phyloP scores from a whole-genome alignment of 208 protist species.

The Leishmania guyanensis region DNA sequence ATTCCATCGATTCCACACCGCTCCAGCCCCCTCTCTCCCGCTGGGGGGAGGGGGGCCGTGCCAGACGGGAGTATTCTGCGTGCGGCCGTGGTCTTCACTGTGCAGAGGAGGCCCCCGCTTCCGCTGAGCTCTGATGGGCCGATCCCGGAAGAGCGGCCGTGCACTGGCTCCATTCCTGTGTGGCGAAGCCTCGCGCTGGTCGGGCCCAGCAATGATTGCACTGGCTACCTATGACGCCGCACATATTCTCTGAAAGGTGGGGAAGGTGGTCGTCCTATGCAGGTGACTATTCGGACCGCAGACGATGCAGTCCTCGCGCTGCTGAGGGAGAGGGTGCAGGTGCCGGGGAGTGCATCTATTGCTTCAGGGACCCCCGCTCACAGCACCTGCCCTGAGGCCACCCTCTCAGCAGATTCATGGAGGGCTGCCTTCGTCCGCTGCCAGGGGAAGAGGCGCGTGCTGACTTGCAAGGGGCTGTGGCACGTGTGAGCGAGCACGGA shows the following conservation, averaged over 20 bases:
- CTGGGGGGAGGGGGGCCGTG: background rate
- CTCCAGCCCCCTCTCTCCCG: background rate
- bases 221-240: background rate
- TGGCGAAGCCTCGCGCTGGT: background rate
- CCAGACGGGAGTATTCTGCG: background rate
- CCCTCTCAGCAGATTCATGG: no score
- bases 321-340: background rate
- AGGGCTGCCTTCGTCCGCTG: background rate
- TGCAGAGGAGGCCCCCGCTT: background rate
- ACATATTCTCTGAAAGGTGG: background rate
- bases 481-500: background rate
- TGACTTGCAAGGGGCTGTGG: background rate
- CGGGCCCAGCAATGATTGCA: background rate
- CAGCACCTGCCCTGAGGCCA: no score
- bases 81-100: background rate
- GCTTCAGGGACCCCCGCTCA: background rate
- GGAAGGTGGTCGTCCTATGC: background rate
- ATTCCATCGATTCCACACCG: background rate
- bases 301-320: background rate
- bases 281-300: background rate
- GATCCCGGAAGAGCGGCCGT: background rate
- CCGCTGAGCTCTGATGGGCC: background rate
- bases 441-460: background rate
- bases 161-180: background rate
- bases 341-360: background rate